Base-by-base conservation (phyloP, 106 monocot genomes). In the Triglochin maritima region DNA sequence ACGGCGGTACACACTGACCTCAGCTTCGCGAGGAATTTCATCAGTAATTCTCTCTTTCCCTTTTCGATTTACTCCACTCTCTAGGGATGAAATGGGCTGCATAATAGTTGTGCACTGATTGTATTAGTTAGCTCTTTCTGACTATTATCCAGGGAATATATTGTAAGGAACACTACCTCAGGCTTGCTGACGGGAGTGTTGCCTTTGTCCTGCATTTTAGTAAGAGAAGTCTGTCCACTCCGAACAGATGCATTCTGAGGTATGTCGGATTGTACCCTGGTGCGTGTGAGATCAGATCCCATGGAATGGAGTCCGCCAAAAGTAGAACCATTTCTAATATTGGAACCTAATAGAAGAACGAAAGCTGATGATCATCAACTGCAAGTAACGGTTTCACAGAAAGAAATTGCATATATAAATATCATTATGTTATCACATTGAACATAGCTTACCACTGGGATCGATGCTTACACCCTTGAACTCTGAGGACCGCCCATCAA, bases 231-330 rank as follows among this genome's bases (percentile, higher is more conserved):
- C 9, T 82, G 76, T 49, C 70, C 78, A 44, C 68, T 81, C 41
- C 47, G 76, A 44, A 66, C 4, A 29, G 81, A 85, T 50, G 63
- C 80, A 43, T 66, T 80, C 15, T 78, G 81, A 45, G 68, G 49
- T 44, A 57, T 67, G 43, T 87, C 80, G 8, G 85, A 80, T 52
- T 61, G 69, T 15, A 71, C 85, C 64, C 64, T 65, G 41, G 96
- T 96, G 56, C 88, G 88, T 44, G 96, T 96, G 17, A 85, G 69
- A 70, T 96, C 96, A 60, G 90, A 96, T 15, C 96, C 96, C 52
- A 96, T 77, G 43, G 96, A 96, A 67, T 96, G 85, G 54, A 96
- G 80, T 41, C 63, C 79, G 12, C 83, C 96, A n/a, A 78, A 85
- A 15, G 96, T 96, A 4, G 96, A 96, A 10, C 66, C 87, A 52